Conservation (phyloP, 108 stramenopile genomes). For the Bacterosira constricta region DNA sequence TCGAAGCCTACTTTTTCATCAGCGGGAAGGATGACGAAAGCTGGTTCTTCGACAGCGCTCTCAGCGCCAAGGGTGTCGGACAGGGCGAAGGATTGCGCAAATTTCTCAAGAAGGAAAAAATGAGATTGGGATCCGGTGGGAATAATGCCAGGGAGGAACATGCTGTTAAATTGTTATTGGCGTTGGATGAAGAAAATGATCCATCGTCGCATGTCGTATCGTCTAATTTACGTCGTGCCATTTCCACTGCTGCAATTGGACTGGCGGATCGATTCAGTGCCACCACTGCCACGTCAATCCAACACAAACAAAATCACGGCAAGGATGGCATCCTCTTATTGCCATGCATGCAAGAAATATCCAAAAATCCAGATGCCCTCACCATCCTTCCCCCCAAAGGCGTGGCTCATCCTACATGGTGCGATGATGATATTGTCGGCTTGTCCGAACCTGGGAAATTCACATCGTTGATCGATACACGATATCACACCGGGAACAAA, state of each 20-base stretch:
- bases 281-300: neutral
- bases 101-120: conserved; percentile 57
- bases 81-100: conserved; percentile 64
- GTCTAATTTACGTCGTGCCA: conserved; percentile 84
- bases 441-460: conserved; percentile 29
- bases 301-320: conserved; percentile 30
- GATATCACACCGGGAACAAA: conserved; percentile 85
- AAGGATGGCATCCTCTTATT: conserved; percentile 66
- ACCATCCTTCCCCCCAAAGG: conserved; percentile 70
- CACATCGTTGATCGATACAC: conserved; percentile 58
- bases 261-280: conserved; percentile 64
- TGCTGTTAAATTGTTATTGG: conserved; percentile 28
- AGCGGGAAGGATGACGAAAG: conserved; percentile 64
- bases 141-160: conserved; percentile 48
- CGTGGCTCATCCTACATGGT: conserved; percentile 62
- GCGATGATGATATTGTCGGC: conserved; percentile 52
- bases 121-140: conserved; percentile 22
- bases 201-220: conserved; percentile 73
- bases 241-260: conserved; percentile 80
- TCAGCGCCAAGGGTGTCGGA: conserved; percentile 65
- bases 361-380: conserved; percentile 86
- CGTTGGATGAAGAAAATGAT: conserved; percentile 19
- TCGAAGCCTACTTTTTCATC: conserved; percentile 76
- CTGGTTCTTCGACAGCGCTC: conserved; percentile 86
- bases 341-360: conserved; percentile 85